phyloP scores from a whole-genome alignment of 1,284 basidiomycete genomes.

The Irpex sp. region DNA sequence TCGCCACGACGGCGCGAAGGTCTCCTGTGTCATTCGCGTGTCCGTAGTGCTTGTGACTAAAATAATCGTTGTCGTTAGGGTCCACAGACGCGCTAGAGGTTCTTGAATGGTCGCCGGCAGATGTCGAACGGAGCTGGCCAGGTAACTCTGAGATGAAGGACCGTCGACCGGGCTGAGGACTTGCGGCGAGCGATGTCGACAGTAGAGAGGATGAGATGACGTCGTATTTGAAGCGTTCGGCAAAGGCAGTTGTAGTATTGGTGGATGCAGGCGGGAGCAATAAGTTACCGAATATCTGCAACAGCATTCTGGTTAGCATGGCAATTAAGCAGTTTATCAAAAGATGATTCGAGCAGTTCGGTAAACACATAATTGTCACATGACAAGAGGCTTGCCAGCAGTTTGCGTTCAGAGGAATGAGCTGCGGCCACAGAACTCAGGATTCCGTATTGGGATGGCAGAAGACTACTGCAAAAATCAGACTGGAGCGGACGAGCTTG shows the following conservation, averaged over 20 bases:
- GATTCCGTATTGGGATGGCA: no score
- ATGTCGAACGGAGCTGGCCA: constrained; percentile 15
- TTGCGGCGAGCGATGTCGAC: constrained; percentile 40
- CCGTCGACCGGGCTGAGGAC: constrained; percentile 21
- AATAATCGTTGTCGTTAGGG: background rate
- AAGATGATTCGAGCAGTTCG: no score
- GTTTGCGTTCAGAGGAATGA: no score
- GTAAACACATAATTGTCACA: no score
- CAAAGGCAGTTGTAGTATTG: constrained; percentile 40
- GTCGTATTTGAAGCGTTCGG: constrained; percentile 80
- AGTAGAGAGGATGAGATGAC: constrained; percentile 81
- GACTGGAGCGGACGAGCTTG: no score
- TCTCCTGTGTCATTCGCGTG: constrained; percentile 3
- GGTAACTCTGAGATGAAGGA: constrained; percentile 24
- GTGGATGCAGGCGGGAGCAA: constrained; percentile 19
- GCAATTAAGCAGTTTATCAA: background rate
- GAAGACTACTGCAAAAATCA: no score
- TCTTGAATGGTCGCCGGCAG: constrained; percentile 7
- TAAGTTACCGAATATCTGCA: constrained; percentile 32
- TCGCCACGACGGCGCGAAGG: constrained; percentile 15
- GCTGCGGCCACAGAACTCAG: no score
- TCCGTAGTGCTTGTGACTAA: background rate
- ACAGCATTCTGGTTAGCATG: constrained; percentile 22
- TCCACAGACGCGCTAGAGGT: constrained; percentile 9
- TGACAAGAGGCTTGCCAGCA: no score